Evolutionary conservation across 768 basidiomycete species (phyloP), one percentile per base, ranked within the genome.

Genomic region (Tulasnella sp.): DNA sequence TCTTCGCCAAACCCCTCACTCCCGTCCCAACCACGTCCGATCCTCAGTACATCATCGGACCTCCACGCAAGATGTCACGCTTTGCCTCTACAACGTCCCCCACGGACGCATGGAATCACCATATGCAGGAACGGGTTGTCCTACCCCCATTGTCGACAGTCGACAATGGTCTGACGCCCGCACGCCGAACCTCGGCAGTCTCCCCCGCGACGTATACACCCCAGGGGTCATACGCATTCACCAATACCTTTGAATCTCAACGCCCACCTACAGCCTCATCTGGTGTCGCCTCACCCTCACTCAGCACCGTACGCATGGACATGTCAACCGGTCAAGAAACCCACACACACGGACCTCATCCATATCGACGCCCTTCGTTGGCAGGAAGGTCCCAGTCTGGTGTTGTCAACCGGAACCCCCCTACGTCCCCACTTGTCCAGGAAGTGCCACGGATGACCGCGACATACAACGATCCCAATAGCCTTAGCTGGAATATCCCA

Each of bases 31-130:
- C 42, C 39, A 12, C 53, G 21, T 15, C 37, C 42, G 19, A 31
- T 39, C 55, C 35, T 39, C 55, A 43, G 32, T 21, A 45, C 55
- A 11, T 19, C 55, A 48, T 43, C 19, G 14, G 31, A 43, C 55
- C 42, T 19, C 55, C 55, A 23, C 52, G 52, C 52, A 57, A 45
- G 32, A 58, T 58, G 57, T 58, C 57, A 15, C 35, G 57, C 32
- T 58, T 50, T 49, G 14, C 21, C 37, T 25, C 23, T 27, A 21
- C 53, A n/a, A n/a, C n/a, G 32, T 53, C 51, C 49, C 15, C 19
- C 3, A 36, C 35, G 11, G 42, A 57, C 41, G 32, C 48, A 49
- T 58, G 57, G 57, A 55, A 55, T 27, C 53, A 19, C 6, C 50
- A 55, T 15, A 51, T 58, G 37, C 46, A 49, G 40, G 57, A 49